These are phyloP conservation scores for Ogataea paraovalis DNA, from an alignment of 805 yeast genomes.

Conservation along the genomic window DNA sequence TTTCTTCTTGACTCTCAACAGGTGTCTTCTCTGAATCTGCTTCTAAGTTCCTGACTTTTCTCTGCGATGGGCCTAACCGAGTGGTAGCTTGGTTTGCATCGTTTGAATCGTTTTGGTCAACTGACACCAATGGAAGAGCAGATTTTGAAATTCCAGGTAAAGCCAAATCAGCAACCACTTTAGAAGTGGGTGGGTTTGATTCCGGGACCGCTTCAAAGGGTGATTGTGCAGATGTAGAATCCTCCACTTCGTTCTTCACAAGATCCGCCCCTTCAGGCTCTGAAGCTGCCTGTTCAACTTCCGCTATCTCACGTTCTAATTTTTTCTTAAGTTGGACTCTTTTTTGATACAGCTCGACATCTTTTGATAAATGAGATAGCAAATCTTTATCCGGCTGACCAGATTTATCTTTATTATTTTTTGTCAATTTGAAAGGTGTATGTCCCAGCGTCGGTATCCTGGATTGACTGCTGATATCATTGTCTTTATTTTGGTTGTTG, in stretches of 20 bases:
- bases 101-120: too few relatives aligned
- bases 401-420: not conserved
- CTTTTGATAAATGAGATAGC: conserved; percentile 24
- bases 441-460: not conserved
- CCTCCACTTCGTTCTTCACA: too few relatives aligned
- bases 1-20: not conserved
- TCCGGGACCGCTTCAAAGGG: too few relatives aligned
- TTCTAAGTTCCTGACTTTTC: too few relatives aligned
- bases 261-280: not conserved
- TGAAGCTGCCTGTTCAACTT: too few relatives aligned
- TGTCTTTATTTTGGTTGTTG: not conserved
- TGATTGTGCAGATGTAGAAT: too few relatives aligned
- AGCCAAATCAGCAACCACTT: too few relatives aligned
- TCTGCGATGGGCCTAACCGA: too few relatives aligned
- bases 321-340: conserved; percentile 25
- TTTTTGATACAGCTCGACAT: conserved; percentile 28
- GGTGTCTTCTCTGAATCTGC: not conserved
- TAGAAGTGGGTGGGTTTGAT: too few relatives aligned
- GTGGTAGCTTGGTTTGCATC: too few relatives aligned
- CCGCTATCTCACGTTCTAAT: conserved; percentile 8
- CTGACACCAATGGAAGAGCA: too few relatives aligned
- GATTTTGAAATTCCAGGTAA: too few relatives aligned
- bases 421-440: not conserved
- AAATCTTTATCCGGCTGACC: conserved; percentile 8
- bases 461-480: not conserved